Conservation (phyloP, 2,329 filamentous ascomycete genomes). For the Calonectria crousiana region DNA sequence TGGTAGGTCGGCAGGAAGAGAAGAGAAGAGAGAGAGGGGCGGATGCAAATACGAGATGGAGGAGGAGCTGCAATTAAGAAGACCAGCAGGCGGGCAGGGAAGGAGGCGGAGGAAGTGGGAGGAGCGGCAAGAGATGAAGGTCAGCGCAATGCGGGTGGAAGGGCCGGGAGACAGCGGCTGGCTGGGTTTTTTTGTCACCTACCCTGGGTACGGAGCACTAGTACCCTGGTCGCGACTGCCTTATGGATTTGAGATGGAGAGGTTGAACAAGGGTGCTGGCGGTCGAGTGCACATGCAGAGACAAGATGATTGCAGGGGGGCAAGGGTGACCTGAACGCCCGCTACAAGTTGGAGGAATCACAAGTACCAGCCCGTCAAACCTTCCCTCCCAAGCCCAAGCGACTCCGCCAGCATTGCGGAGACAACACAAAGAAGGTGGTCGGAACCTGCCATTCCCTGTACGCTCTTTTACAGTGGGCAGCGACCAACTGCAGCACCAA, state of each 20-base stretch:
- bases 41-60: neutral
- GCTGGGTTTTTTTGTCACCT: slow-evolving; percentile 7
- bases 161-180: slow-evolving; percentile 7
- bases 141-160: slow-evolving; percentile 8
- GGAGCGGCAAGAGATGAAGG: slow-evolving; percentile 13
- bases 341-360: neutral
- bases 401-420: slow-evolving; percentile 1
- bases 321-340: slow-evolving; percentile 1
- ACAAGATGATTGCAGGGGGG: slow-evolving; percentile 2
- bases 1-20: neutral
- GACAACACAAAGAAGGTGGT: neutral
- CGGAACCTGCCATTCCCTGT: slow-evolving; percentile 7
- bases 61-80: neutral
- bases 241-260: slow-evolving; percentile 8
- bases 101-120: slow-evolving; percentile 10
- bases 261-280: neutral
- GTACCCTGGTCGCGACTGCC: slow-evolving; percentile 1
- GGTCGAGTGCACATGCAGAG: slow-evolving; percentile 8
- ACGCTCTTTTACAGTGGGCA: neutral
- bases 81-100: neutral
- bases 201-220: neutral
- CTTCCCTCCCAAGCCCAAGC: neutral
- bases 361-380: neutral
- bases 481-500: neutral
- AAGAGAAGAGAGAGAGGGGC: neutral